Base-by-base conservation (phyloP, 2,329 filamentous ascomycete species). In the Alternaria brassicae region DNA sequence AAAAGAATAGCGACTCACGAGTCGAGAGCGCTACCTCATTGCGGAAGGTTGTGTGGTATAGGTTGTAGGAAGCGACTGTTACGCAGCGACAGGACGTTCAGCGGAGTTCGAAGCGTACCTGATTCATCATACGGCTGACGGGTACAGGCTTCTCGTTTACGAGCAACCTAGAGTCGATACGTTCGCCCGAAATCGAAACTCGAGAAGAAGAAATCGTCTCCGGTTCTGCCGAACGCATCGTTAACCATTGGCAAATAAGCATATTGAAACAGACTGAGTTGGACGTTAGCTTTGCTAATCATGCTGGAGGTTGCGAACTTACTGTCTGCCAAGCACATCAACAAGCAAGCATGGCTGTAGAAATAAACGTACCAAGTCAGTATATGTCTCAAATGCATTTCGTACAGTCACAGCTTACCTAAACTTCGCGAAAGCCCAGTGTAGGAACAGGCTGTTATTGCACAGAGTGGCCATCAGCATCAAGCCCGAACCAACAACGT, bases 251-350 rank as follows among this genome's bases (percentile, higher is more conserved):
- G 8, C 63, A 64, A 3, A 68, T 52, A n/a, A 68, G 44, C 62
- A 66, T 68, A n/a, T 60, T 58, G 21, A 67, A 25, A 17, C 60
- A 62, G 37, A 68, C 65, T 68, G 32, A 9, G 34, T 34, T 17
- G 10, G 30, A 8, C 4, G 17, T 66, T 15, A 65, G 57, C 50
- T 17, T 13, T 17, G 13, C 13, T 10, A 0, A 30, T 7, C 19
- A 28, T 25, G 27, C 8, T 2, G 13, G 19, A 4, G 1, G 19
- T 17, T n/a, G 48, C 39, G 9, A 10, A 68, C 76, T 63, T 63
- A 80, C 78, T 69, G 58, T 80, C 78, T 36, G 74, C 62, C 3
- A 76, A 69, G 55, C 78, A 80, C 23, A 76, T 70, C 3, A 72
- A 64, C 40, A 77, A 74, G 52, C 78, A 80, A 3, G 75, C 61